Conservation (phyloP, 106 monocot species). For the Acanthochlamys bracteata region DNA sequence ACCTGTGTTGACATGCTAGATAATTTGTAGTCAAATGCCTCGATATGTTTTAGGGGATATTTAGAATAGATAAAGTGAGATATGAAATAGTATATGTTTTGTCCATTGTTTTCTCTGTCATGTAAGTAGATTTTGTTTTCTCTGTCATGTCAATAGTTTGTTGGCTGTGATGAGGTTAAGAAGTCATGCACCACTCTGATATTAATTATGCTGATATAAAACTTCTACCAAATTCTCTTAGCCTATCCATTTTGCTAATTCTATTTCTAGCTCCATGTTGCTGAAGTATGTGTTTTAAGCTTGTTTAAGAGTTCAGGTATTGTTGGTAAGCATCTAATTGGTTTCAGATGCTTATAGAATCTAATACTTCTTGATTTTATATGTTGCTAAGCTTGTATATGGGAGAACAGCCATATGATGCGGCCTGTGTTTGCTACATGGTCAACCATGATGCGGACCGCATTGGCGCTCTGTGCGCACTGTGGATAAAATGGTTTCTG, state of each 20-base stretch:
- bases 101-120: slow-evolving; percentile 10
- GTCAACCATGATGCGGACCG: no score
- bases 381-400: no score
- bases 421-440: no score
- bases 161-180: not conserved
- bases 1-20: no score
- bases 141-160: not conserved
- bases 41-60: no score
- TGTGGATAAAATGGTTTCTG: no score
- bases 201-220: not conserved
- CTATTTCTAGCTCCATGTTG: not conserved
- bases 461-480: no score
- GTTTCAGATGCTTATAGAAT: not conserved
- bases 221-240: not conserved
- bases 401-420: no score
- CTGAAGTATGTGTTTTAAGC: not conserved
- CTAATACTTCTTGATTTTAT: not conserved
- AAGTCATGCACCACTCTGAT: not conserved
- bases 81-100: no score
- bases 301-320: not conserved
- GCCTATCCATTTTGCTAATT: not conserved
- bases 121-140: slow-evolving; percentile 11
- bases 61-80: no score
- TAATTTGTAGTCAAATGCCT: no score
- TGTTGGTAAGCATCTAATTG: not conserved